Evolutionary conservation across 1,139 yeast genomes (phyloP).

Genomic region (Blastobotrys indianensis): DNA sequence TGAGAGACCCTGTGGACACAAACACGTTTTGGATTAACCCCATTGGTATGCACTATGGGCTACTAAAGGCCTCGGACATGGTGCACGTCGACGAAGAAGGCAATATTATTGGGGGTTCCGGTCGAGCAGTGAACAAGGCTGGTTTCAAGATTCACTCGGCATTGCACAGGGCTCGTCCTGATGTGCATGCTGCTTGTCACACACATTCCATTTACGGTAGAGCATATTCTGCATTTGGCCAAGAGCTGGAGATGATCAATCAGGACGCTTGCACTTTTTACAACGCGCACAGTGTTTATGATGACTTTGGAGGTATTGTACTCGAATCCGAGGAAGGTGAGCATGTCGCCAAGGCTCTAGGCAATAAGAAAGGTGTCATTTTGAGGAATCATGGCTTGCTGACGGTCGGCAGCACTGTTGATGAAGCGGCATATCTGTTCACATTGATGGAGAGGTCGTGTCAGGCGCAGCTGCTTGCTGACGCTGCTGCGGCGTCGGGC

Average conservation of each 20-base stretch:
- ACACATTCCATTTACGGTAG: constrained; percentile 71
- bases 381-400: constrained; percentile 74
- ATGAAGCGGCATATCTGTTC: constrained; percentile 75
- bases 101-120: constrained; percentile 62
- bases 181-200: constrained; percentile 77
- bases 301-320: constrained; percentile 75
- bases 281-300: constrained; percentile 59
- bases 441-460: constrained; percentile 64
- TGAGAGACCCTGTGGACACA: constrained; percentile 70
- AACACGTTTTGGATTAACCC: constrained; percentile 78
- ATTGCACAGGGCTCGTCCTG: constrained; percentile 70
- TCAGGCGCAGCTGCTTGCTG: constrained; percentile 64
- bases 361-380: constrained; percentile 58
- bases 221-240: constrained; percentile 68
- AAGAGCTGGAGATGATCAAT: constrained; percentile 68
- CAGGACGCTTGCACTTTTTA: constrained; percentile 71
- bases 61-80: constrained; percentile 65
- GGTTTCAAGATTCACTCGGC: constrained; percentile 80
- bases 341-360: constrained; percentile 61
- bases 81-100: constrained; percentile 73
- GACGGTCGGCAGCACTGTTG: constrained; percentile 73
- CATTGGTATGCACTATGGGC: constrained; percentile 62
- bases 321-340: constrained; percentile 66
- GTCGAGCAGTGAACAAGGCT: constrained; percentile 65
- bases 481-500: constrained; percentile 42